phyloP scores from a whole-genome alignment of 805 yeast genomes.

The Dipodascus geniculatus region DNA sequence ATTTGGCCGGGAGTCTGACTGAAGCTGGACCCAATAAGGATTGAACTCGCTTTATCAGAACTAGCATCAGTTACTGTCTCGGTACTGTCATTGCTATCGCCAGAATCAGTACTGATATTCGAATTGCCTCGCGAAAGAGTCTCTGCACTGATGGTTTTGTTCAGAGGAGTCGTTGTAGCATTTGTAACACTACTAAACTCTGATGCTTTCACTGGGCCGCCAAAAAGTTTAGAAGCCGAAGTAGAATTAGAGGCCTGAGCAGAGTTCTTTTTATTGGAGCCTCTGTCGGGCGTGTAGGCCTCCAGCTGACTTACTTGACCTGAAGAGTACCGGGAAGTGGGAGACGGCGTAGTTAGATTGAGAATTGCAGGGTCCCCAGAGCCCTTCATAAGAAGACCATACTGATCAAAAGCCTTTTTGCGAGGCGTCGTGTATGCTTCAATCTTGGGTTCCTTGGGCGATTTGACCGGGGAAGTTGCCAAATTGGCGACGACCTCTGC shows the following conservation, averaged over 20 bases:
- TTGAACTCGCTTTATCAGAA: neutral
- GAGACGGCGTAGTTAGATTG: constrained; percentile 8
- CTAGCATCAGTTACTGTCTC: neutral
- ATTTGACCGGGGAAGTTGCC: constrained; percentile 1
- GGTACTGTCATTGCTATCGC: no score
- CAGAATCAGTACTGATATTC: neutral
- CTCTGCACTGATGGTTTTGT: neutral
- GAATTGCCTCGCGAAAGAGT: neutral
- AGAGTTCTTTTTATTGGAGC: constrained; percentile 17
- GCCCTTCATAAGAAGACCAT: constrained; percentile 8
- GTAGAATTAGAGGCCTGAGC: neutral
- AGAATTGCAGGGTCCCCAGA: neutral
- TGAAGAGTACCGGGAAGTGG: constrained; percentile 9
- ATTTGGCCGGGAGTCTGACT: neutral
- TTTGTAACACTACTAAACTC: neutral
- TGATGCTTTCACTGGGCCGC: neutral
- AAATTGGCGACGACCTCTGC: neutral
- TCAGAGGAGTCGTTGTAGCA: neutral
- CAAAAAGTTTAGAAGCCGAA: neutral
- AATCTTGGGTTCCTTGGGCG: neutral
- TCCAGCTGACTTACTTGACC: constrained; percentile 38
- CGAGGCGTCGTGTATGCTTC: constrained; percentile 10
- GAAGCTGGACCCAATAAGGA: neutral
- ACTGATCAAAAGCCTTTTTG: constrained; percentile 14
- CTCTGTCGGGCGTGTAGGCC: constrained; percentile 56